Conservation (phyloP, 2,329 filamentous ascomycete species). For the Arthrobotrys pseudoclavata region DNA sequence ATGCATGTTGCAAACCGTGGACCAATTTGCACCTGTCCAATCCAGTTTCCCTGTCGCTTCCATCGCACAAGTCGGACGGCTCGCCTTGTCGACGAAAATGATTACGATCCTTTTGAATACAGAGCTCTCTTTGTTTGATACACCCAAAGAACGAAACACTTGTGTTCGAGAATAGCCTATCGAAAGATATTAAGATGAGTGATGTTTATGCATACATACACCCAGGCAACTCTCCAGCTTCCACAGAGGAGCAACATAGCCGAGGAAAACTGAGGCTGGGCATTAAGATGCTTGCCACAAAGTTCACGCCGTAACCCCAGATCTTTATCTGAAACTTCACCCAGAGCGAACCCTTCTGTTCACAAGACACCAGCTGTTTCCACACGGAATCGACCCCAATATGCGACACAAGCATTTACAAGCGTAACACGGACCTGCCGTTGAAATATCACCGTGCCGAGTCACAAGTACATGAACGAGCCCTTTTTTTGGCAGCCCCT, state of each 20-base stretch:
- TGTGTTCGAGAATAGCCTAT: slow-evolving; percentile 21
- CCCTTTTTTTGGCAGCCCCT: slow-evolving; percentile 9
- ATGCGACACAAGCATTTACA: slow-evolving; percentile 33
- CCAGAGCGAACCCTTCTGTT: slow-evolving; percentile 33
- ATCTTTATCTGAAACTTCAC: slow-evolving; percentile 56
- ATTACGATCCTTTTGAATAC: background rate
- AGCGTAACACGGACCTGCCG: slow-evolving; percentile 26
- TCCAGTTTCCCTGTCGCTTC: background rate
- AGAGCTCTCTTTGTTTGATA: slow-evolving; percentile 12
- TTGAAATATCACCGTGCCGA: slow-evolving; percentile 2
- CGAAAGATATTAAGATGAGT: slow-evolving; percentile 1
- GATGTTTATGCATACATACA: slow-evolving; percentile 9
- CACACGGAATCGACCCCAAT: slow-evolving; percentile 33
- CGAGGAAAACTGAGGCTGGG: slow-evolving; percentile 25
- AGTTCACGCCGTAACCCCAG: slow-evolving; percentile 28
- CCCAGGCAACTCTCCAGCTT: background rate
- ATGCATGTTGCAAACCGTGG: slow-evolving; percentile 20
- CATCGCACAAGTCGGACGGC: background rate
- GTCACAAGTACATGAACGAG: slow-evolving; percentile 24
- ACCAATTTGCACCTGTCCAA: slow-evolving; percentile 22
- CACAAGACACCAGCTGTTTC: slow-evolving; percentile 60
- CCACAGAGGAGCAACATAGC: slow-evolving; percentile 21
- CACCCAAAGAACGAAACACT: slow-evolving; percentile 11
- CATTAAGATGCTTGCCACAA: slow-evolving; percentile 19
- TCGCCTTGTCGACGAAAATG: slow-evolving; percentile 8